These are phyloP conservation scores for Crithidia bombi DNA, from an alignment of 208 protist genomes.

Conservation along the genomic window DNA sequence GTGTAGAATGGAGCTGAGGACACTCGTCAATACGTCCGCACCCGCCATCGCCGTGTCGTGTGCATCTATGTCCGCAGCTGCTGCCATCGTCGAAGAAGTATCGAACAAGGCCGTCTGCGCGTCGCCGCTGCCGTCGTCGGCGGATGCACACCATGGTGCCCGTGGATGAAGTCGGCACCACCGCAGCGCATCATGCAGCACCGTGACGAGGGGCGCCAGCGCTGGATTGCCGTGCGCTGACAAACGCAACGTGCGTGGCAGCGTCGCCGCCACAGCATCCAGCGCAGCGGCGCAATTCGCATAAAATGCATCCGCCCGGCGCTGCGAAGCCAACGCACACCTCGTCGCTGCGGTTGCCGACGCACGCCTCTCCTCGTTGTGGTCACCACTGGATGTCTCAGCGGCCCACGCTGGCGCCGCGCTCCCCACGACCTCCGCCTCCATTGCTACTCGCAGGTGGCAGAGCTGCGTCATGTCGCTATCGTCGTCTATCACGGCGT, in stretches of 20 bases:
- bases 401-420: neutral
- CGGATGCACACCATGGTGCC: neutral
- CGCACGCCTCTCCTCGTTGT: neutral
- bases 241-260: neutral
- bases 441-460: neutral
- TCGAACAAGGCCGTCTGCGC: too few species aligned
- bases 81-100: neutral
- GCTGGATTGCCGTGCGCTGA: constrained; percentile 2
- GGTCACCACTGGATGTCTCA: neutral
- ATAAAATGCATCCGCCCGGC: neutral
- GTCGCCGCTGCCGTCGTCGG: neutral
- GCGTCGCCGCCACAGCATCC: constrained; percentile 1
- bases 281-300: constrained; percentile 3
- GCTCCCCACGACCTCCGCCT: neutral
- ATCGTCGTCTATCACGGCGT: neutral
- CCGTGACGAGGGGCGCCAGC: constrained; percentile 3
- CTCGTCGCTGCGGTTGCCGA: neutral
- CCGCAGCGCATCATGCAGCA: constrained; percentile 30
- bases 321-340: neutral
- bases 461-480: constrained; percentile 6
- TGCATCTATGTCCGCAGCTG: neutral
- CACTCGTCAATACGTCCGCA: constrained; percentile 4
- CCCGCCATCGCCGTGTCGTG: neutral
- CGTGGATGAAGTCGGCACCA: constrained; percentile 23
- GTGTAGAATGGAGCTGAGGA: constrained; percentile 6